Evolutionary conservation across 345 rosid species (phyloP).

Genomic region (Erysimum cheiranthoides): DNA sequence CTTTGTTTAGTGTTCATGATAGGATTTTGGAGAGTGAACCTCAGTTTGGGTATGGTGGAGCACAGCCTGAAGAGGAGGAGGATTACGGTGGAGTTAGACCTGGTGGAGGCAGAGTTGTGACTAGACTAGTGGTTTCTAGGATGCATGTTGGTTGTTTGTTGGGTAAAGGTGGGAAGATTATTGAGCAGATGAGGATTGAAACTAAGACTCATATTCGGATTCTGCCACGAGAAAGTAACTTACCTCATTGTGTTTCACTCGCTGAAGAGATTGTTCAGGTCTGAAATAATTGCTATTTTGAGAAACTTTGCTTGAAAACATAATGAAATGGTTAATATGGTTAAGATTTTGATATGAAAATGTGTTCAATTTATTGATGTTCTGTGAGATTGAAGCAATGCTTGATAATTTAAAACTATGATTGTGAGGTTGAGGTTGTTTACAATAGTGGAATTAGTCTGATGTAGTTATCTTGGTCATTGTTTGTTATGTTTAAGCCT

Average conservation of each 20-base stretch:
- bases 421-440: slow-evolving; percentile 1
- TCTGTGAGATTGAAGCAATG: slow-evolving; percentile 4
- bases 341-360: slow-evolving; percentile 22
- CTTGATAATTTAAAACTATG: neutral
- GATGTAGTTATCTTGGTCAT: slow-evolving; percentile 5
- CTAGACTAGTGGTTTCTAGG: slow-evolving; percentile 91
- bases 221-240: slow-evolving; percentile 83
- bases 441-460: neutral
- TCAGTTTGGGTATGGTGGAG: slow-evolving; percentile 54
- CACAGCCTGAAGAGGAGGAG: slow-evolving; percentile 58
- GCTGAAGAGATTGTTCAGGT: slow-evolving; percentile 99
- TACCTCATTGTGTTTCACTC: slow-evolving; percentile 88
- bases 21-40: slow-evolving; percentile 88
- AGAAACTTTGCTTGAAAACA: slow-evolving; percentile 2
- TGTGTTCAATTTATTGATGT: neutral
- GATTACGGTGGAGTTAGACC: slow-evolving; percentile 58
- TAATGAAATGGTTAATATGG: slow-evolving; percentile 19
- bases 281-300: slow-evolving; percentile 22
- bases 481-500: slow-evolving; percentile 24
- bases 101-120: slow-evolving; percentile 68
- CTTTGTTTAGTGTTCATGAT: slow-evolving; percentile 78
- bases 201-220: slow-evolving; percentile 99
- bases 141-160: slow-evolving; percentile 95
- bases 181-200: slow-evolving; percentile 98
- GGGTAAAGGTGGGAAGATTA: slow-evolving; percentile 98